Percentiles rank a stretch among this genome's conserved stretches.
Conservation (phyloP, 1,139 yeast species). For the Entelexis sorbosivorans region DNA sequence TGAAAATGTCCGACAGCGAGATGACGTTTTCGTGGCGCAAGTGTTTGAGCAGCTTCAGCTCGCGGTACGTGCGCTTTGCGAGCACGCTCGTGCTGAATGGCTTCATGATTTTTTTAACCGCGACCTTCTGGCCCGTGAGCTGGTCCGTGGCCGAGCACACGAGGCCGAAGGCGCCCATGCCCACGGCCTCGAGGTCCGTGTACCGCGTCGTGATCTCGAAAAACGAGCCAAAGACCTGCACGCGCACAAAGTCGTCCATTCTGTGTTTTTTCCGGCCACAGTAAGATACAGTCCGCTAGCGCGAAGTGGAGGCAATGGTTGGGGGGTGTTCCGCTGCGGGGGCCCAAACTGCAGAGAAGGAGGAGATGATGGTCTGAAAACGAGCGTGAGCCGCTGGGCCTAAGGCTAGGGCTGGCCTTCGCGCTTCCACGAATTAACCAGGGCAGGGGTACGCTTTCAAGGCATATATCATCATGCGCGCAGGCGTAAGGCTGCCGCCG, state of each 20-base stretch:
- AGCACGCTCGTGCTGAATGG: conserved; percentile 91
- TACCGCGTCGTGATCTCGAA: conserved; percentile 81
- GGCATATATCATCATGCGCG: neutral
- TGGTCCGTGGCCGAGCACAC: conserved; percentile 95
- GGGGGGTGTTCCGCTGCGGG: neutral
- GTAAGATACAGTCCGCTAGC: neutral
- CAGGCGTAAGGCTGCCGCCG: neutral
- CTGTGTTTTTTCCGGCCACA: neutral
- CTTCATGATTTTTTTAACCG: conserved; percentile 94
- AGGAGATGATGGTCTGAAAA: conserved; percentile 1
- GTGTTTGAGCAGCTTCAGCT: conserved; percentile 83
- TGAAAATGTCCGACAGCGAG: conserved; percentile 83
- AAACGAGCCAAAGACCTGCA: conserved; percentile 72
- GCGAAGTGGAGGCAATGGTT: neutral
- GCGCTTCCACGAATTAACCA: neutral
- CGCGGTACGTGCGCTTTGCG: conserved; percentile 94
- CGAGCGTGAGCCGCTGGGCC: neutral
- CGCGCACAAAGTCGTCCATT: conserved; percentile 26
- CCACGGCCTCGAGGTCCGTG: conserved; percentile 89
- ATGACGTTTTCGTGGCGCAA: conserved; percentile 89
- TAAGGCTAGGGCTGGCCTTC: conserved; percentile 3
- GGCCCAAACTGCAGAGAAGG: neutral
- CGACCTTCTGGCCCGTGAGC: conserved; percentile 84
- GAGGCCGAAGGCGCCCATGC: conserved; percentile 98
- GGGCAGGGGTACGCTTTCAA: neutral